phyloP scores from a whole-genome alignment of 305 asterid genomes.

The Euphrasia arctica region DNA sequence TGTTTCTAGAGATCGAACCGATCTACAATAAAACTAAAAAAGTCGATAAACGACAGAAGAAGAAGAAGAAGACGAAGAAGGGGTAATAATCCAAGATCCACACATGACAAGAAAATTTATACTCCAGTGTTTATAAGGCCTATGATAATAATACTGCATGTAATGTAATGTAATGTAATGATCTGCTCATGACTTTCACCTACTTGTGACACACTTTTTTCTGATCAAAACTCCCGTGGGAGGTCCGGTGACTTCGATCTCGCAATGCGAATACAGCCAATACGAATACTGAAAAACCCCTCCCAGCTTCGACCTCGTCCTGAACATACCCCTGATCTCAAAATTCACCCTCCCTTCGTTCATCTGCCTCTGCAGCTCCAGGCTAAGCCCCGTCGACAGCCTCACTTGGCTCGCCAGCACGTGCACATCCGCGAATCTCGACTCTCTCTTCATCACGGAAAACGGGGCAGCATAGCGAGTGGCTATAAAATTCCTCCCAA shows the following conservation, averaged over 20 bases:
- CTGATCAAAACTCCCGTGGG: constrained; percentile 75
- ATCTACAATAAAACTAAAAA: too few species aligned
- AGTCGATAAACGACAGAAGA: too few species aligned
- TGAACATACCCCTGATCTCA: constrained; percentile 63
- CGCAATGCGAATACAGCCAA: constrained; percentile 67
- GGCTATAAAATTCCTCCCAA: constrained; percentile 44
- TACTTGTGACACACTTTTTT: constrained; percentile 58
- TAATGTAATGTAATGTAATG: not conserved
- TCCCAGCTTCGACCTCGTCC: constrained; percentile 64
- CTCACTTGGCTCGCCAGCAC: constrained; percentile 74
- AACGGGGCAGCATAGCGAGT: constrained; percentile 64
- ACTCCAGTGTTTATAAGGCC: too few species aligned
- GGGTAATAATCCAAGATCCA: too few species aligned
- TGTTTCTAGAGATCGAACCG: too few species aligned
- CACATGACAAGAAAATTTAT: too few species aligned
- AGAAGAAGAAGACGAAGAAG: too few species aligned
- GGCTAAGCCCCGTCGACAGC: constrained; percentile 41
- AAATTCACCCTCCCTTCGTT: constrained; percentile 55
- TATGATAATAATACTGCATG: too few species aligned
- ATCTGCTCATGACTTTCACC: constrained; percentile 30
- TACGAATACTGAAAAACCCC: constrained; percentile 69
- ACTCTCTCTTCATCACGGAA: constrained; percentile 43
- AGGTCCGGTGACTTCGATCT: constrained; percentile 60
- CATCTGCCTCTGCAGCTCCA: constrained; percentile 54
- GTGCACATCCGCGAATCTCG: constrained; percentile 59